Conservation (phyloP, 768 basidiomycete species). For the Termitomyces sp. region DNA sequence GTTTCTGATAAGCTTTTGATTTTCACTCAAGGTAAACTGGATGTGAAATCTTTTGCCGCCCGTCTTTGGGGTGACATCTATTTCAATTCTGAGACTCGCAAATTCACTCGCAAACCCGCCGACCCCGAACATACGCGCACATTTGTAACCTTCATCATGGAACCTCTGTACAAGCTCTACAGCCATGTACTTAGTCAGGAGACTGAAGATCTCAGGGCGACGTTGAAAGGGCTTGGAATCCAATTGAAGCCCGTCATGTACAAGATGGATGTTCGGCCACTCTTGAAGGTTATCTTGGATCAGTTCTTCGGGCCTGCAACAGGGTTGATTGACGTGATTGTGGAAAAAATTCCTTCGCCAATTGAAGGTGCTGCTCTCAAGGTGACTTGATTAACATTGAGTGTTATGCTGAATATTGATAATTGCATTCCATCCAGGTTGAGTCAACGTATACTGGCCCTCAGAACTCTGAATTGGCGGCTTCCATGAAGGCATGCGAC, state of each 20-base stretch:
- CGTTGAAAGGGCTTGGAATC: conserved; percentile 76
- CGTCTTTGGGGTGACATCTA: conserved; percentile 99
- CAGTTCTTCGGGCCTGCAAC: conserved; percentile 94
- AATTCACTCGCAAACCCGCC: conserved; percentile 82
- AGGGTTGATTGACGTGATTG: conserved; percentile 91
- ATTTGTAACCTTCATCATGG: conserved; percentile 95
- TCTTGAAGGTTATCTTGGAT: conserved; percentile 89
- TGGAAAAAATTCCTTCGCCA: conserved; percentile 87
- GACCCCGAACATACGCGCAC: conserved; percentile 79
- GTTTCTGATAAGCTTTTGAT: conserved; percentile 1
- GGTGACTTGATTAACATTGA: conserved; percentile 32
- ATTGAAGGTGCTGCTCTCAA: conserved; percentile 55
- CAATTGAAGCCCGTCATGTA: conserved; percentile 88
- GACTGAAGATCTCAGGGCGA: conserved; percentile 80
- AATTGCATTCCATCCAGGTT: conserved; percentile 40
- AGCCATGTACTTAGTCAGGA: conserved; percentile 94
- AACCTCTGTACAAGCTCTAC: conserved; percentile 96
- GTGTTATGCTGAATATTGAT: neutral
- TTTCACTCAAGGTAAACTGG: conserved; percentile 55
- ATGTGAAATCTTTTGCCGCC: conserved; percentile 82
- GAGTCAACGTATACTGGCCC: conserved; percentile 88
- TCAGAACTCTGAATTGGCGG: conserved; percentile 73
- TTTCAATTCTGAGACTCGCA: conserved; percentile 79
- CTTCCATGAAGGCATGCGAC: conserved; percentile 80
- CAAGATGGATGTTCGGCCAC: conserved; percentile 97